phyloP scores from a whole-genome alignment of 257 asterid genomes.

The Leptodermis oblonga region DNA sequence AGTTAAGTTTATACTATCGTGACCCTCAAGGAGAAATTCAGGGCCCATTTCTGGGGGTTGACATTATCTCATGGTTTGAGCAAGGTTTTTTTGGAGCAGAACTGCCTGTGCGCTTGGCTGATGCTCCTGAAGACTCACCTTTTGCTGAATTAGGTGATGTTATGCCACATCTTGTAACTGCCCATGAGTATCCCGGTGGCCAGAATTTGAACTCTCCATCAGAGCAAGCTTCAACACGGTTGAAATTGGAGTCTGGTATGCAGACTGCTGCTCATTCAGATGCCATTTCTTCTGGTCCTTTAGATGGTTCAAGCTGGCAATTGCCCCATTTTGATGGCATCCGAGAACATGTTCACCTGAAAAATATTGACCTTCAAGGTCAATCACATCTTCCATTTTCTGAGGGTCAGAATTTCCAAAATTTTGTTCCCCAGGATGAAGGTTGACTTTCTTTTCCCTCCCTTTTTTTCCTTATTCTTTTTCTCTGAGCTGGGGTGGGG shows the following conservation, averaged over 20 bases:
- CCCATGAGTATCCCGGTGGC: constrained; percentile 33
- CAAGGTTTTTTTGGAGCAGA: constrained; percentile 96
- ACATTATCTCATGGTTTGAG: constrained; percentile 93
- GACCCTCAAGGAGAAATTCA: constrained; percentile 98
- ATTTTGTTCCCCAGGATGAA: constrained; percentile 62
- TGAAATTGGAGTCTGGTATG: constrained; percentile 35
- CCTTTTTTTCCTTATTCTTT: constrained; percentile 10
- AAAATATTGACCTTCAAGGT: constrained; percentile 44
- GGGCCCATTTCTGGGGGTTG: constrained; percentile 97
- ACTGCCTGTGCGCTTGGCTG: constrained; percentile 87
- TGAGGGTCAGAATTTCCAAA: constrained; percentile 42
- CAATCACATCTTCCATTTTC: constrained; percentile 41
- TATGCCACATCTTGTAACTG: constrained; percentile 79
- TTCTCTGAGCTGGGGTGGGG: too few relatives aligned
- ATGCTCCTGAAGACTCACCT: constrained; percentile 71
- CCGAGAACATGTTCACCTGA: constrained; percentile 36
- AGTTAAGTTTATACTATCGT: constrained; percentile 74
- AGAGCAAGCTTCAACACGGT: constrained; percentile 42
- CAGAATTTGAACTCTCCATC: constrained; percentile 33
- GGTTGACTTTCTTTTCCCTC: constrained; percentile 41
- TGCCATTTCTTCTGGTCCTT: constrained; percentile 31
- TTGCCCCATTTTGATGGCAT: constrained; percentile 52
- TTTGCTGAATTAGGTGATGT: constrained; percentile 79
- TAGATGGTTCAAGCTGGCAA: constrained; percentile 49
- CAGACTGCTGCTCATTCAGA: constrained; percentile 39